Base-by-base conservation (phyloP, 2,329 filamentous ascomycete species). In the Aspergillus cejpii region DNA sequence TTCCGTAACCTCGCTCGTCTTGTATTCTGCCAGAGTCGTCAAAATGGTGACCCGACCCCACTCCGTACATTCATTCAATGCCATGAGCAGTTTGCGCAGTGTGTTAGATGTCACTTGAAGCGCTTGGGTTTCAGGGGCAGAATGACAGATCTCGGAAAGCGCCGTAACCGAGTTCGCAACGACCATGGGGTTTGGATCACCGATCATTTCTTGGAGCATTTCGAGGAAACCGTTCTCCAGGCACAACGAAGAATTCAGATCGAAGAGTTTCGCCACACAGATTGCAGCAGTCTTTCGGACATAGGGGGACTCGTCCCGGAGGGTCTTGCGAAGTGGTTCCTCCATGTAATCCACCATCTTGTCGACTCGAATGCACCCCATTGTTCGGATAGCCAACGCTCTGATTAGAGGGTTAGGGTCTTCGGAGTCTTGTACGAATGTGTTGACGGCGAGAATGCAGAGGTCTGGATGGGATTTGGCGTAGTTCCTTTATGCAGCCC, bases 281-380 rank as follows among this genome's bases (percentile, higher is more conserved):
- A 98, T 92, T 31, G 91, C 92, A 34, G 92, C 92, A 1, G 92
- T 98, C 74, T 98, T 98, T 58, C 92, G 86, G 49, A 98, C 92
- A 67, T 98, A 98, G 0, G 92, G 92, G 39, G 91, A 97, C 70
- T 98, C 92, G 71, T 98, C 92, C 67, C 89, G 83, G 55, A 98
- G 74, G 10, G 92, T 98, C 73, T 98, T 98, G 58, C 92, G 81
- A 51, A 98, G 71, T 11, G 92, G 92, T 62, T 98, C 92, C 68
- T 97, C 92, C 91, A 98, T 97, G 68, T 98, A 98, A 65, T 98
- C 92, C 54, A 97, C 88, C 88, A 98, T 98, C 71, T 98, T 98
- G 58, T 97, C 92, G 44, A 98, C 92, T 45, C 92, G 78, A 60
- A 98, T 97, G 63, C 92, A 97, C 31, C 92, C 92, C 92, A 98